phyloP scores from a whole-genome alignment of 768 basidiomycete genomes.

The Termitomyces sp. region DNA sequence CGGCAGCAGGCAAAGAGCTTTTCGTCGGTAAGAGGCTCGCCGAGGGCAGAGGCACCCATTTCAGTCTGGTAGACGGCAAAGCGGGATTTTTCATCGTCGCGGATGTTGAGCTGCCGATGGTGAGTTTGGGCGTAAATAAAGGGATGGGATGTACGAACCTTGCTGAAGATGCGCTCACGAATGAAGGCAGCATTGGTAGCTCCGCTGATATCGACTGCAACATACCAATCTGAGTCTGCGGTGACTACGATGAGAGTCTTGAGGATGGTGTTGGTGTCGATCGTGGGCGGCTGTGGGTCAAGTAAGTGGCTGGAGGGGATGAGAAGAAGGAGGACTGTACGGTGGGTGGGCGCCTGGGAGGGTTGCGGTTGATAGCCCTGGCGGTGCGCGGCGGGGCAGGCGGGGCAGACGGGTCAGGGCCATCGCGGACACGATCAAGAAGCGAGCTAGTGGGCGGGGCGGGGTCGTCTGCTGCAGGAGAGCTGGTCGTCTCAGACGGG shows the following conservation, averaged over 20 bases:
- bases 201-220: constrained; percentile 63
- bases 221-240: constrained; percentile 69
- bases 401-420: constrained; percentile 22
- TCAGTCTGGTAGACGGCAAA: constrained; percentile 86
- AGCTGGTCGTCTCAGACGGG: constrained; percentile 57
- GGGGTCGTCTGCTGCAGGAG: constrained; percentile 53
- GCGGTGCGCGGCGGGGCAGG: constrained; percentile 20
- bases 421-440: constrained; percentile 32
- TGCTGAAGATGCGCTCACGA: constrained; percentile 75
- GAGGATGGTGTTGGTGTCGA: constrained; percentile 15
- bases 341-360: constrained; percentile 26
- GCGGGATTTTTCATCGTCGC: constrained; percentile 67
- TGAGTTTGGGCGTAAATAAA: constrained; percentile 4
- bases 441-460: constrained; percentile 68
- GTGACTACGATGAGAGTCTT: constrained; percentile 63
- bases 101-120: constrained; percentile 59
- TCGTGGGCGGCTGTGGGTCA: constrained; percentile 31
- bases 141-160: constrained; percentile 39
- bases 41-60: constrained; percentile 72
- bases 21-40: constrained; percentile 68
- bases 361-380: constrained; percentile 24
- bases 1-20: constrained; percentile 67
- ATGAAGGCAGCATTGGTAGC: constrained; percentile 63
- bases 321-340: constrained; percentile 24
- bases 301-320: constrained; percentile 13